Evolutionary conservation across 495 filamentous ascomycete species (phyloP).

Genomic region (Aspergillus haitiensis): DNA sequence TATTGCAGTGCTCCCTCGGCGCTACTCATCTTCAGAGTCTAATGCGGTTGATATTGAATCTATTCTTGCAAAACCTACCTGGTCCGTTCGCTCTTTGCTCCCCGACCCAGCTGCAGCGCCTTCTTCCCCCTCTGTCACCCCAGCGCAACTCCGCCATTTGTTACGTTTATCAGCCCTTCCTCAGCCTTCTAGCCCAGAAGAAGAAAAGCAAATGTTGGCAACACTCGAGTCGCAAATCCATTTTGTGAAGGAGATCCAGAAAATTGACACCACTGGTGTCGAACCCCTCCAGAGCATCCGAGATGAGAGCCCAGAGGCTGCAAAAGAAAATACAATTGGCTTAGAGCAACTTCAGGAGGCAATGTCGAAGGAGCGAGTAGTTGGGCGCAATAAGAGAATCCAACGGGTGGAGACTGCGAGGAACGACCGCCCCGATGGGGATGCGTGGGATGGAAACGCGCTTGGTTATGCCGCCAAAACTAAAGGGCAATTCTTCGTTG

Average conservation of each 20-base stretch:
- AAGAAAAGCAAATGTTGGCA: constrained; percentile 64
- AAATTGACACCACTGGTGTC: constrained; percentile 70
- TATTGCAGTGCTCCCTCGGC: constrained; percentile 18
- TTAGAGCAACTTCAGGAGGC: constrained; percentile 52
- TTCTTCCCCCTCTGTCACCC: constrained; percentile 41
- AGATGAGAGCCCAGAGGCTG: constrained; percentile 67
- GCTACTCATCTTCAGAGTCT: constrained; percentile 34
- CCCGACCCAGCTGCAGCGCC: constrained; percentile 42
- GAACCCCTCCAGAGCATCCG: constrained; percentile 73
- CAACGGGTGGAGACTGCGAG: constrained; percentile 36
- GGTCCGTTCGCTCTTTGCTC: constrained; percentile 83
- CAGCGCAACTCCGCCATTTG: constrained; percentile 73
- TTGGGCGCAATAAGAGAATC: constrained; percentile 52
- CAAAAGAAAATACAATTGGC: constrained; percentile 55
- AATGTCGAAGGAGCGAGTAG: constrained; percentile 52
- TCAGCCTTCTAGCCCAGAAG: constrained; percentile 56
- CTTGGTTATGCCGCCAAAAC: constrained; percentile 64
- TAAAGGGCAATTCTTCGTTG: constrained; percentile 75
- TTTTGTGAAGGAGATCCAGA: constrained; percentile 82
- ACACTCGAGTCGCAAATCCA: constrained; percentile 81
- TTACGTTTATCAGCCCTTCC: constrained; percentile 89
- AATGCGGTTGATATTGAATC: constrained; percentile 42
- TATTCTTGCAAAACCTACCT: constrained; percentile 71
- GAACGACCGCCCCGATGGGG: constrained; percentile 38
- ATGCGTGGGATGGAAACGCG: constrained; percentile 63